Conservation (phyloP, 176 grass and related monocot genomes). For the Eleusine indica region DNA sequence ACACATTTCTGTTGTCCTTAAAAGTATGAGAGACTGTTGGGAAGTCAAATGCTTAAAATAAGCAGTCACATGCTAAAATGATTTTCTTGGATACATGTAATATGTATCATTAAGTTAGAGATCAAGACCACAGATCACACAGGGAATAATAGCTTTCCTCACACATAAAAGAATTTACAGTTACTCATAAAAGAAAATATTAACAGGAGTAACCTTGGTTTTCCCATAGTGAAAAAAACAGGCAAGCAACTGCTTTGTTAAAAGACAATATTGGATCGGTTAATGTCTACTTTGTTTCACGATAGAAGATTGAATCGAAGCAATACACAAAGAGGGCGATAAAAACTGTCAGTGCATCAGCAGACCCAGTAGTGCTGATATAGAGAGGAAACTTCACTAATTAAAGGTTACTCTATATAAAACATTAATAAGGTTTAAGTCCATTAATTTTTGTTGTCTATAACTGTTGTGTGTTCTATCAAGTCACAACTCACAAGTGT, state of each 20-base stretch:
- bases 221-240: not conserved
- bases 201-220: not conserved
- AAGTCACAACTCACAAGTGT: constrained; percentile 6
- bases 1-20: not conserved
- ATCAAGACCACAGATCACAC: not conserved
- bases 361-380: not conserved
- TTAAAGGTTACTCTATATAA: not conserved
- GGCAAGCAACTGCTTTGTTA: not conserved
- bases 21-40: not conserved
- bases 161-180: not conserved
- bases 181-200: not conserved
- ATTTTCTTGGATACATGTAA: not conserved
- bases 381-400: not conserved
- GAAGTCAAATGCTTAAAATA: not conserved
- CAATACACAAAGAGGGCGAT: not conserved
- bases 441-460: not conserved
- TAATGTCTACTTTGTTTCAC: not conserved
- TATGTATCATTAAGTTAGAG: not conserved
- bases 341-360: constrained; percentile 4
- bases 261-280: not conserved
- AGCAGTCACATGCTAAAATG: not conserved
- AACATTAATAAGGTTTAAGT: not conserved
- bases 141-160: not conserved
- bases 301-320: not conserved
- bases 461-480: not conserved